phyloP scores from a whole-genome alignment of 2,329 filamentous ascomycete species.

The Colletotrichum limetticola region DNA sequence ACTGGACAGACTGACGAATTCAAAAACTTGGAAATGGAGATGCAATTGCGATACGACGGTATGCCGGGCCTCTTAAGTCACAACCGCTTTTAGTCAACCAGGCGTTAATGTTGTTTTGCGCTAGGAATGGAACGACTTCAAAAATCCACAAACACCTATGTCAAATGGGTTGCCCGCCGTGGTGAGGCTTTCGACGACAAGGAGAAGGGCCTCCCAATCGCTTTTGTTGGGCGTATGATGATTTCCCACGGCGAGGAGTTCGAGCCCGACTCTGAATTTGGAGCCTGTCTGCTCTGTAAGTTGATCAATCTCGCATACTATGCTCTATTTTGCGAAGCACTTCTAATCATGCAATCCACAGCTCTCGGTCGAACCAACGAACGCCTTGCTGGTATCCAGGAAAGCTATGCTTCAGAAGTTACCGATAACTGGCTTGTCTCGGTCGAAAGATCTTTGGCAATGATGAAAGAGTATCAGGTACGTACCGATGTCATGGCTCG shows the following conservation, averaged over 20 bases:
- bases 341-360: conserved; percentile 44
- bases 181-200: conserved; percentile 84
- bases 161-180: conserved; percentile 88
- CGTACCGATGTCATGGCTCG: conserved; percentile 41
- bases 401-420: conserved; percentile 81
- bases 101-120: conserved; percentile 25
- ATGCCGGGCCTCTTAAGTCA: conserved; percentile 40
- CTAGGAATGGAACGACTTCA: conserved; percentile 91
- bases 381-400: conserved; percentile 85
- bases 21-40: conserved; percentile 88
- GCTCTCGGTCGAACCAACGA: conserved; percentile 89
- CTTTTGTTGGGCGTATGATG: conserved; percentile 86
- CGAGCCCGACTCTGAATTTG: conserved; percentile 89
- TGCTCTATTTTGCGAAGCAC: neutral
- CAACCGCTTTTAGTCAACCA: neutral
- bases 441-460: conserved; percentile 86
- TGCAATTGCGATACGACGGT: conserved; percentile 91
- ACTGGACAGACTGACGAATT: conserved; percentile 91
- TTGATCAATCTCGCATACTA: conserved; percentile 25
- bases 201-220: conserved; percentile 85
- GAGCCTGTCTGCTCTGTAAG: conserved; percentile 81
- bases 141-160: conserved; percentile 83
- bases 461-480: conserved; percentile 99
- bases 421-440: conserved; percentile 90
- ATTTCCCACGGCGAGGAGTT: conserved; percentile 92